A percentile compares a stretch with the other conserved stretches of the same genome.
Conservation (phyloP, 23 red algal genomes). For the Gracilaria gracilis region DNA sequence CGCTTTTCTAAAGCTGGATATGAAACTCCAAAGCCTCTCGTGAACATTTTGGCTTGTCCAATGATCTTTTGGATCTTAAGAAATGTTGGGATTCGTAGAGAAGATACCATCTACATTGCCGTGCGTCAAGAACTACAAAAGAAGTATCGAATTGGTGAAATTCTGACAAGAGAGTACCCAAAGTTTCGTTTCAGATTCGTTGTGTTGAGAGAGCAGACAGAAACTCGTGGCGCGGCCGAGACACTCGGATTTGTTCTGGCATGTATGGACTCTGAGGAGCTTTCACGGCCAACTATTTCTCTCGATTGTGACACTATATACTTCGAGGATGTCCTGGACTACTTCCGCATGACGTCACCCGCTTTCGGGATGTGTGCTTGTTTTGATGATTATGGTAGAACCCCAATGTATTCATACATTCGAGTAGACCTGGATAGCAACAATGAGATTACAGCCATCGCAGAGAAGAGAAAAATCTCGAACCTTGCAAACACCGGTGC, state of each 20-base stretch:
- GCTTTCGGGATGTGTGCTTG: conserved; percentile 14
- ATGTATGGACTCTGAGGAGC: conserved; percentile 23
- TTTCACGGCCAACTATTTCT: conserved; percentile 38
- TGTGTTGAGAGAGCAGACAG: conserved; percentile 12
- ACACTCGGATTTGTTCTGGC: conserved; percentile 37
- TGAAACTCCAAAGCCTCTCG: conserved; percentile 37
- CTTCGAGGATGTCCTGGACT: conserved; percentile 45
- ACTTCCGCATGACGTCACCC: conserved; percentile 35
- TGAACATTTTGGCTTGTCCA: conserved; percentile 39
- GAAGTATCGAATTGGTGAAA: conserved; percentile 32
- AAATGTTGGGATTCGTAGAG: conserved; percentile 10
- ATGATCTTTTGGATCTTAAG: conserved; percentile 53
- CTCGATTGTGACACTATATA: conserved; percentile 72
- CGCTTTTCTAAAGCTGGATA: conserved; percentile 52
- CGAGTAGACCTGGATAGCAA: conserved; percentile 17
- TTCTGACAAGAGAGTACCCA: conserved; percentile 28
- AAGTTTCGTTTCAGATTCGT: conserved; percentile 19
- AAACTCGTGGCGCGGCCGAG: conserved; percentile 51
- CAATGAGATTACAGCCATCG: conserved; percentile 30
- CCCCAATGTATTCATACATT: conserved; percentile 66
- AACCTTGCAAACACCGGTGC: conserved; percentile 58
- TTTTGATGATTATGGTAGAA: conserved; percentile 39
- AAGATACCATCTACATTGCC: conserved; percentile 50
- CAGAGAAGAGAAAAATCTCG: conserved; percentile 55
- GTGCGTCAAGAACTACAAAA: conserved; percentile 31